These are phyloP conservation scores for Sphagnurus paluster DNA, from an alignment of 1,284 basidiomycete species.

Conservation along the genomic window DNA sequence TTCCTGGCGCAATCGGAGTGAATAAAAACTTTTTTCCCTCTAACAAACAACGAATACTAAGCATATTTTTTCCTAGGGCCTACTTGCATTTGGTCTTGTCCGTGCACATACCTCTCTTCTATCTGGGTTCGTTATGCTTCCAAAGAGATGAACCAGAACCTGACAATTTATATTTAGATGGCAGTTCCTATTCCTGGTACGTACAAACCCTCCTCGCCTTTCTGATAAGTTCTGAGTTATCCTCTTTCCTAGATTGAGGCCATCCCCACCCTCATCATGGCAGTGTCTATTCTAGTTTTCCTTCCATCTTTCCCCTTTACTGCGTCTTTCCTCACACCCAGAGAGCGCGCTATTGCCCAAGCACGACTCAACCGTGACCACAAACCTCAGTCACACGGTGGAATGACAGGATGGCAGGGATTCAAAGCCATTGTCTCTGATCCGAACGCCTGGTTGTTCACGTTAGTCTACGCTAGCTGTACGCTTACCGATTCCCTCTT, in stretches of 20 bases:
- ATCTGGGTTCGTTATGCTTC: constrained; percentile 34
- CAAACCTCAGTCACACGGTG: constrained; percentile 55
- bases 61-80: constrained; percentile 33
- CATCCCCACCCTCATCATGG: constrained; percentile 53
- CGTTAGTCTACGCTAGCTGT: constrained; percentile 55
- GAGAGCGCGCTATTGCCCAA: constrained; percentile 55
- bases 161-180: constrained; percentile 33
- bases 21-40: constrained; percentile 7
- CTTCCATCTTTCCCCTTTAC: constrained; percentile 46
- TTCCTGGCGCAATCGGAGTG: constrained; percentile 56
- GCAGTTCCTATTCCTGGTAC: constrained; percentile 57
- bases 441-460: constrained; percentile 50
- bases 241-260: constrained; percentile 43
- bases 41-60: not conserved
- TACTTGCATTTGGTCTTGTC: constrained; percentile 54
- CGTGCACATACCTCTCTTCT: constrained; percentile 46
- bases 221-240: not conserved
- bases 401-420: constrained; percentile 54
- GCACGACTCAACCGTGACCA: constrained; percentile 54
- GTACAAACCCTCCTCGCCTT: not conserved
- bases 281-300: constrained; percentile 42
- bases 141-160: not conserved
- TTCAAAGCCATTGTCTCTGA: constrained; percentile 51
- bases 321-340: constrained; percentile 37
- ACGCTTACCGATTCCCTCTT: not conserved